Percentiles rank a stretch among this genome's conserved stretches.
These are phyloP conservation scores for Tulasnella sp. DNA, from an alignment of 768 basidiomycete genomes.

Conservation along the genomic window DNA sequence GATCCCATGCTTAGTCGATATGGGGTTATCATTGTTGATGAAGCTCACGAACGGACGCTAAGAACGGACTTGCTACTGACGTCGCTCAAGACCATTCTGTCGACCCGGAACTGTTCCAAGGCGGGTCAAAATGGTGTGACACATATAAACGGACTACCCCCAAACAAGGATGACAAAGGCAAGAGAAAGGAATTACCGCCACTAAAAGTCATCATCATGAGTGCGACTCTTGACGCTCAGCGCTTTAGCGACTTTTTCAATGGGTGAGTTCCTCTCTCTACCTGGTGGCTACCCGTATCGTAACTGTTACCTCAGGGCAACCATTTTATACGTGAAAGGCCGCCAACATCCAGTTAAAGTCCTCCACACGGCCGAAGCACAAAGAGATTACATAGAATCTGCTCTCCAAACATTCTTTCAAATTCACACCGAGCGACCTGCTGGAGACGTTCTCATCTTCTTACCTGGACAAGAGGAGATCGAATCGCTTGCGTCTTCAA, in stretches of 20 bases:
- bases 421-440: conserved; percentile 77
- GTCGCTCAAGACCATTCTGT: conserved; percentile 81
- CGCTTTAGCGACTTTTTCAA: conserved; percentile 89
- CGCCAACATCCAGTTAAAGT: conserved; percentile 90
- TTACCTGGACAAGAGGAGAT: conserved; percentile 97
- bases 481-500: conserved; percentile 77
- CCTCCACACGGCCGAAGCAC: conserved; percentile 72
- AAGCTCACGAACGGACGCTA: conserved; percentile 95
- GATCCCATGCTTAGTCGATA: conserved; percentile 79
- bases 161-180: conserved; percentile 48
- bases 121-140: conserved; percentile 36
- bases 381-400: conserved; percentile 84
- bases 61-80: conserved; percentile 94
- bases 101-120: conserved; percentile 56
- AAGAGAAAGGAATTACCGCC: conserved; percentile 49
- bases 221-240: conserved; percentile 94
- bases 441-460: conserved; percentile 92
- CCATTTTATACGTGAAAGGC: conserved; percentile 88
- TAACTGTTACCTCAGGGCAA: conserved; percentile 58
- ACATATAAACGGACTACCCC: conserved; percentile 8
- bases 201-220: conserved; percentile 95
- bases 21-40: conserved; percentile 89
- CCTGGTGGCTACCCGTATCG: background rate
- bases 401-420: conserved; percentile 94
- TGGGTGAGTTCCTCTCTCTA: conserved; percentile 58